A percentile compares a stretch with the other conserved stretches of the same genome.
Evolutionary conservation across 2,329 filamentous ascomycete genomes (phyloP).

Genomic region (Mycocentrospora acerina): DNA sequence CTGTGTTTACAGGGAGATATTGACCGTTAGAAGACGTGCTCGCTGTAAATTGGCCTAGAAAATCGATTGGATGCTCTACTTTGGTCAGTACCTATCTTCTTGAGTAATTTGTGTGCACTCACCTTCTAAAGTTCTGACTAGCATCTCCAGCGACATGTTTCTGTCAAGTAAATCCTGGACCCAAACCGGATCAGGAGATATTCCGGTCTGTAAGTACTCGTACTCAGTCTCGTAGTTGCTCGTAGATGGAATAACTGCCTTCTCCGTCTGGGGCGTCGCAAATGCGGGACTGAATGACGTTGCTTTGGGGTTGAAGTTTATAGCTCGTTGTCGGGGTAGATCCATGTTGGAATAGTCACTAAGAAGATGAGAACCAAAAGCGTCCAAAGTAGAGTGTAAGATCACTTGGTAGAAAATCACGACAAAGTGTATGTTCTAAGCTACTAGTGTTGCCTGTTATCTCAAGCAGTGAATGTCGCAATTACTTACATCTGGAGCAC

Average conservation of each 20-base stretch:
- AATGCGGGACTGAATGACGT: conserved; percentile 6
- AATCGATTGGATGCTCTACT: too few relatives aligned
- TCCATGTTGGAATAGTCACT: conserved; percentile 4
- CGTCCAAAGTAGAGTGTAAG: too few relatives aligned
- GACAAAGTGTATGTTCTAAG: too few relatives aligned
- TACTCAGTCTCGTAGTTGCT: too few relatives aligned
- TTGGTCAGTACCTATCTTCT: too few relatives aligned
- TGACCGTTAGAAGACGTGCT: not conserved
- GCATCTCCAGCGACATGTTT: too few relatives aligned
- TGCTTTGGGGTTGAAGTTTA: conserved; percentile 12
- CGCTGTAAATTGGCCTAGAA: too few relatives aligned
- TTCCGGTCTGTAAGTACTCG: too few relatives aligned
- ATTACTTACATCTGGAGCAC: too few relatives aligned
- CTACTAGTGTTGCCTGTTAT: too few relatives aligned
- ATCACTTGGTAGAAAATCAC: too few relatives aligned
- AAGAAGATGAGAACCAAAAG: not conserved
- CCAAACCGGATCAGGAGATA: not conserved
- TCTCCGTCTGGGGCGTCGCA: not conserved
- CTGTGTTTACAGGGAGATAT: not conserved
- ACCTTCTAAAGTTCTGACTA: not conserved
- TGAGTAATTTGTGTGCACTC: not conserved
- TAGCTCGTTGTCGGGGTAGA: not conserved
- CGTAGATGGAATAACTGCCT: not conserved
- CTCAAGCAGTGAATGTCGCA: too few relatives aligned
- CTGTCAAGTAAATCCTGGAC: not conserved